Evolutionary conservation across 768 basidiomycete genomes (phyloP).

Genomic region (Lactarius evosmus): DNA sequence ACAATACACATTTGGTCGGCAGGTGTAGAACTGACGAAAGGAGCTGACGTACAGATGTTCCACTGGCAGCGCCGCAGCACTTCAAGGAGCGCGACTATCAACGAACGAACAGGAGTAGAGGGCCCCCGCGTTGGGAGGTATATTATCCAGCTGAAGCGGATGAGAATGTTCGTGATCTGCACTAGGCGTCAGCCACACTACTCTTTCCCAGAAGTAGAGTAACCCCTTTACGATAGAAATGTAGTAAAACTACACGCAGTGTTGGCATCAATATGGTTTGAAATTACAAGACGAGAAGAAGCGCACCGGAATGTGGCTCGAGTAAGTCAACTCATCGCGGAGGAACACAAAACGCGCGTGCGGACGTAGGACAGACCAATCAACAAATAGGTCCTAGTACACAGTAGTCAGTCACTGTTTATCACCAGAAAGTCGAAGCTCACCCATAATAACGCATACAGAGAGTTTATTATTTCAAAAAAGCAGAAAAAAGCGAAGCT

Average conservation of each 20-base stretch:
- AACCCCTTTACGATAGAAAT: conserved; percentile 59
- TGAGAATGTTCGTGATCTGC: conserved; percentile 64
- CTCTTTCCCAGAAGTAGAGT: background rate
- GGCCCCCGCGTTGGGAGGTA: conserved; percentile 60
- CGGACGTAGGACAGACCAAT: conserved; percentile 80
- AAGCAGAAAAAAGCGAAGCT: conserved; percentile 70
- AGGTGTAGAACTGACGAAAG: background rate
- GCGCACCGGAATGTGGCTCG: conserved; percentile 55
- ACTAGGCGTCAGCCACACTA: background rate
- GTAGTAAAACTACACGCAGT: conserved; percentile 59
- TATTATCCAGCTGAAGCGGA: conserved; percentile 81
- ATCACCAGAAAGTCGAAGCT: conserved; percentile 27
- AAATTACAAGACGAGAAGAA: background rate
- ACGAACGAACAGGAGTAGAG: conserved; percentile 53
- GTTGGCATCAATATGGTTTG: background rate
- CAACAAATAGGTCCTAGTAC: conserved; percentile 78
- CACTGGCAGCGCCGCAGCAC: conserved; percentile 80
- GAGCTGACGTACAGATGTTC: conserved; percentile 74
- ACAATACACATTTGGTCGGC: background rate
- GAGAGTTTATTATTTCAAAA: conserved; percentile 55
- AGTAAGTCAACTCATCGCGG: conserved; percentile 73
- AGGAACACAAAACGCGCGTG: conserved; percentile 58
- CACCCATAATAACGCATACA: conserved; percentile 81
- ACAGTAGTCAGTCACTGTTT: conserved; percentile 1
- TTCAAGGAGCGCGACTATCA: conserved; percentile 69